phyloP scores from a whole-genome alignment of 306 rosid genomes.

The Gastrolobium bilobum region DNA sequence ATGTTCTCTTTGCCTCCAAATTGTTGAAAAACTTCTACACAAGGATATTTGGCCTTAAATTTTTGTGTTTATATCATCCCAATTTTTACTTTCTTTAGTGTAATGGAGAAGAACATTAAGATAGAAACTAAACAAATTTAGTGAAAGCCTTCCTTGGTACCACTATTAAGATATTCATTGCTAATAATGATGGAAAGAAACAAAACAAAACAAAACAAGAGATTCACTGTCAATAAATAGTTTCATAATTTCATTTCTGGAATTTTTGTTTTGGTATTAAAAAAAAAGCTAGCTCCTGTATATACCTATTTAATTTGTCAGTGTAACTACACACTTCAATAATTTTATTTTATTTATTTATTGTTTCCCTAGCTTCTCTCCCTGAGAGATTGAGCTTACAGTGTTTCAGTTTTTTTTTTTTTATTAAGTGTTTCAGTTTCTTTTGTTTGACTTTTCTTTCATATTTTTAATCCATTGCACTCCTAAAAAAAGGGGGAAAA shows the following conservation, averaged over 20 bases:
- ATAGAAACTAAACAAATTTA: not conserved
- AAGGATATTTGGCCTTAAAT: conserved; percentile 2
- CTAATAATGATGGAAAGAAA: too few species aligned
- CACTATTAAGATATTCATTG: not conserved
- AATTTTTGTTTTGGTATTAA: not conserved
- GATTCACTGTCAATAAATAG: not conserved
- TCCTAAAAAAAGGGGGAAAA: too few species aligned
- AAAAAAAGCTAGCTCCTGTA: not conserved
- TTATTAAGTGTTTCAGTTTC: not conserved
- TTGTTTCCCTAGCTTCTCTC: conserved; percentile 5
- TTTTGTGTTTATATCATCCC: conserved; percentile 26
- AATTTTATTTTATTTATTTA: not conserved
- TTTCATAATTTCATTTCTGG: not conserved
- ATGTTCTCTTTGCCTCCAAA: conserved; percentile 33
- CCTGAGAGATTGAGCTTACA: not conserved
- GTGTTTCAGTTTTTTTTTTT: not conserved
- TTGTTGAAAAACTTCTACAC: conserved; percentile 35
- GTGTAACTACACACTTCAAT: not conserved
- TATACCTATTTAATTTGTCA: not conserved
- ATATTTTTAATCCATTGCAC: not conserved
- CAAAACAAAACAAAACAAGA: too few species aligned
- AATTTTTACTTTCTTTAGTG: not conserved
- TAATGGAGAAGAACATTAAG: conserved; percentile 20
- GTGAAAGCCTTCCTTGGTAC: not conserved
- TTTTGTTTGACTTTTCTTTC: not conserved